Evolutionary conservation across 2,329 filamentous ascomycete genomes (phyloP), one percentile per base, ranked within the genome.

Genomic region (Aspergillus oerlinghausenensis): DNA sequence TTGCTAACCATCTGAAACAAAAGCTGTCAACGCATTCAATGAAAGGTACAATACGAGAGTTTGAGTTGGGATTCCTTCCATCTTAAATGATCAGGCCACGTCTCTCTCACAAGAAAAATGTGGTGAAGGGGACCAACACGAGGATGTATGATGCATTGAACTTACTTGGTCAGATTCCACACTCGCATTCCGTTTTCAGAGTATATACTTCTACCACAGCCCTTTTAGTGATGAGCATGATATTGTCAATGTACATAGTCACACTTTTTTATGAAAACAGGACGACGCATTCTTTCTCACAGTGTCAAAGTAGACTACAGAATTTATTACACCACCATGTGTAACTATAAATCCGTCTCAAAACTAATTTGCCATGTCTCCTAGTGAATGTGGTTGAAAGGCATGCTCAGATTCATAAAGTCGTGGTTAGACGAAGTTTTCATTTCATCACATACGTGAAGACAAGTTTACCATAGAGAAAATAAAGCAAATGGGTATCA

Each of bases 1-100:
- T 32, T 45, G 32, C 59, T 70, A 60, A 67, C 21, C 19, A 35
- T 35, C 32, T 35, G 32, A 10, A 29, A 29, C 28, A 17, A 35
- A 35, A 35, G 84, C 84, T 61, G 84, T 87, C 32, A 87, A 86
- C 76, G 84, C 84, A 53, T 87, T 85, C 70, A 87, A 87, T 68
- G 84, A 87, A 67, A 83, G 81, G 69, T 86, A 85, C 76, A 86
- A 84, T 72, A 61, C 49, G 25, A 58, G 54, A 32, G 48, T 25
- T 53, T 61, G 43, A 56, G 10, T 23, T 45, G 42, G 19, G 21
- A 40, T 40, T 50, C 29, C 14, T 19, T 45, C 28, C 25, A 47
- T 50, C 45, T 25, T 51, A 50, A 19, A 38, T 58, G 21, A 58
- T 45, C 52, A 60, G 21, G 55, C 56, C 50, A 60, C 52, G 58